Conservation (phyloP, 2,329 filamentous ascomycete genomes). For the Aureobasidium sp. region DNA sequence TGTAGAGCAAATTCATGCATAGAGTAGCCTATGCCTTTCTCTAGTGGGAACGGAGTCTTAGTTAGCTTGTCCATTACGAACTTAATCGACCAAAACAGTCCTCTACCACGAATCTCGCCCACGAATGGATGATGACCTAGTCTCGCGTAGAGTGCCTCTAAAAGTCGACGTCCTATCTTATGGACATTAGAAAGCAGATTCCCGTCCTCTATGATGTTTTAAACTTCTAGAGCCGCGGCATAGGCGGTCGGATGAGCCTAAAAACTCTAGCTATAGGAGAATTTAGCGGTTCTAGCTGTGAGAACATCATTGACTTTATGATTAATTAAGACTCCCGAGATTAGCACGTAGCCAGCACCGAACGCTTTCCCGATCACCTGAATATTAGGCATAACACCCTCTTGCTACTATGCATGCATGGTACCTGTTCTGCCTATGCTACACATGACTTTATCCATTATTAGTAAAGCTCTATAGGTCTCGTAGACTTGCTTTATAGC, state of each 20-base stretch:
- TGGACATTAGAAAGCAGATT: slow-evolving; percentile 51
- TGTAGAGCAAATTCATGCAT: no score
- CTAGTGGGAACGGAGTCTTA: slow-evolving; percentile 44
- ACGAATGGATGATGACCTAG: slow-evolving; percentile 42
- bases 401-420: slow-evolving; percentile 52
- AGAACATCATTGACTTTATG: slow-evolving; percentile 44
- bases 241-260: slow-evolving; percentile 54
- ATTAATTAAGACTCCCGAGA: slow-evolving; percentile 53
- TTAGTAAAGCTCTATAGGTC: slow-evolving; percentile 61
- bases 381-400: slow-evolving; percentile 53
- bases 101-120: slow-evolving; percentile 53
- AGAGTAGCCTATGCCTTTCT: slow-evolving; percentile 41
- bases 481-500: slow-evolving; percentile 62
- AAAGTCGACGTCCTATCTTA: no score
- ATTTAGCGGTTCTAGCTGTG: slow-evolving; percentile 36
- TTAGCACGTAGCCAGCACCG: slow-evolving; percentile 53
- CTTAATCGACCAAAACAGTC: slow-evolving; percentile 52
- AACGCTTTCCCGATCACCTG: slow-evolving; percentile 60
- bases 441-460: slow-evolving; percentile 72
- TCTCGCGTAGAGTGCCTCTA: no score
- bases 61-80: slow-evolving; percentile 48
- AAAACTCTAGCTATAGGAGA: slow-evolving; percentile 56
- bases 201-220: slow-evolving; percentile 50
- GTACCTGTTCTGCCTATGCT: slow-evolving; percentile 52
- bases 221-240: slow-evolving; percentile 54